These are phyloP conservation scores for Saccharomyces hybrid DNA, from an alignment of 1,139 yeast species.

Conservation along the genomic window DNA sequence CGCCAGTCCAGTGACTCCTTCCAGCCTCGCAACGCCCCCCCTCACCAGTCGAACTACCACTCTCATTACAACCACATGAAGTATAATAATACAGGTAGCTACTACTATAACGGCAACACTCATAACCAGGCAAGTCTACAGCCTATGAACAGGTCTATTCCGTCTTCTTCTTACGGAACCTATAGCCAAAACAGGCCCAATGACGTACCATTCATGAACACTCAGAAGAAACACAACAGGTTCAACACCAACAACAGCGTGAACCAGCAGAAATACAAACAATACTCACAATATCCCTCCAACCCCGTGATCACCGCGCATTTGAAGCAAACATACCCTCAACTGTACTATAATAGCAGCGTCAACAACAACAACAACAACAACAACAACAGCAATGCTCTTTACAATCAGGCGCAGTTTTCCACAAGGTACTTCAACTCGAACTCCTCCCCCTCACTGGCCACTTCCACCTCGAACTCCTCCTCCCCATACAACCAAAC, in stretches of 20 bases:
- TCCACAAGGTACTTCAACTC: not conserved
- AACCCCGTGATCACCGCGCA: constrained; percentile 14
- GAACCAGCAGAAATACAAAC: constrained; percentile 5
- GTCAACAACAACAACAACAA: constrained; percentile 6
- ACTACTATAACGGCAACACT: constrained; percentile 1
- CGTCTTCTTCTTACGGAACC: not conserved
- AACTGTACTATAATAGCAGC: constrained; percentile 16
- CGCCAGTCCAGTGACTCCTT: constrained; percentile 10
- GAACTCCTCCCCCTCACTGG: not conserved
- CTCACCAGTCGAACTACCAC: constrained; percentile 6
- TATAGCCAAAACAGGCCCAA: constrained; percentile 6
- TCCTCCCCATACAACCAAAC: not conserved
- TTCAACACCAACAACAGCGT: constrained; percentile 1
- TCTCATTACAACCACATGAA: constrained; percentile 11
- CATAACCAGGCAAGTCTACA: not conserved
- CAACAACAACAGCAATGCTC: not conserved
- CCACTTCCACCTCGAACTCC: not conserved
- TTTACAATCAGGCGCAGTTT: not conserved
- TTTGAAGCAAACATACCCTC: constrained; percentile 23
- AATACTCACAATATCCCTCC: constrained; percentile 2
- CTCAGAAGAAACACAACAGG: not conserved
- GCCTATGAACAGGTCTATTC: not conserved
- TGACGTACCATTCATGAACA: constrained; percentile 1
- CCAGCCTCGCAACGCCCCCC: constrained; percentile 4
- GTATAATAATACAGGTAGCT: not conserved